phyloP scores from a whole-genome alignment of 2,329 filamentous ascomycete species.

The Stagonosporopsis vannaccii region DNA sequence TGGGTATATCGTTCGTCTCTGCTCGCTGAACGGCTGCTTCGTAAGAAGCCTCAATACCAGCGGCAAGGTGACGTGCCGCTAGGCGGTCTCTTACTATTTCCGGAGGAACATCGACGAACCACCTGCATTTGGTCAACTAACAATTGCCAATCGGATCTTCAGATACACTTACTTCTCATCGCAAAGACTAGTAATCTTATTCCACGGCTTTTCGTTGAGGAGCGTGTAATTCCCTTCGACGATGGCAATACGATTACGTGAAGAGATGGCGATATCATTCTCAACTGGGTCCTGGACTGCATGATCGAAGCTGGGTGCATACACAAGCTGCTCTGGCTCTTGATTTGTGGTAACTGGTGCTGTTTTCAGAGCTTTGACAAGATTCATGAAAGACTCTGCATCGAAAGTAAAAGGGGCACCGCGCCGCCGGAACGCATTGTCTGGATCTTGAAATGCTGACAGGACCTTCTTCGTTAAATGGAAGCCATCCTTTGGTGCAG shows the following conservation, averaged over 20 bases:
- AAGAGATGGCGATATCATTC: slow-evolving; percentile 29
- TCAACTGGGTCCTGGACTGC: slow-evolving; percentile 32
- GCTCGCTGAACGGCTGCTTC: slow-evolving; percentile 30
- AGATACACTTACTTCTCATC: slow-evolving; percentile 25
- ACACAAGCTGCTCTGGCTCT: slow-evolving; percentile 24
- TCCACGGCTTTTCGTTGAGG: slow-evolving; percentile 31
- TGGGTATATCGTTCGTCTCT: slow-evolving; percentile 36
- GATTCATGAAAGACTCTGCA: slow-evolving; percentile 26
- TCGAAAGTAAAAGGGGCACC: slow-evolving; percentile 40
- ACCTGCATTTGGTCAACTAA: slow-evolving; percentile 21
- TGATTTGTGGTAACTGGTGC: slow-evolving; percentile 24
- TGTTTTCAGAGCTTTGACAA: slow-evolving; percentile 24
- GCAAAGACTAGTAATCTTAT: slow-evolving; percentile 23
- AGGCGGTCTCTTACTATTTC: slow-evolving; percentile 27
- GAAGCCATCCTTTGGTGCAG: slow-evolving; percentile 32
- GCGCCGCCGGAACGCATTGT: slow-evolving; percentile 31
- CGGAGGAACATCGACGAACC: slow-evolving; percentile 35
- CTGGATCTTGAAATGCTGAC: slow-evolving; percentile 26
- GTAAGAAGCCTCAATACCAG: slow-evolving; percentile 32
- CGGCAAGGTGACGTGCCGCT: slow-evolving; percentile 32
- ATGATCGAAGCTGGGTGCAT: slow-evolving; percentile 38
- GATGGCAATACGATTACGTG: slow-evolving; percentile 30
- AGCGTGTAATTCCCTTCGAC: slow-evolving; percentile 40
- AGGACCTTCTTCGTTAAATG: slow-evolving; percentile 32
- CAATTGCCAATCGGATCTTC: not conserved